Evolutionary conservation across 2,329 filamentous ascomycete species (phyloP), one percentile per base, ranked within the genome.

Genomic region (Dendryphion nanum): DNA sequence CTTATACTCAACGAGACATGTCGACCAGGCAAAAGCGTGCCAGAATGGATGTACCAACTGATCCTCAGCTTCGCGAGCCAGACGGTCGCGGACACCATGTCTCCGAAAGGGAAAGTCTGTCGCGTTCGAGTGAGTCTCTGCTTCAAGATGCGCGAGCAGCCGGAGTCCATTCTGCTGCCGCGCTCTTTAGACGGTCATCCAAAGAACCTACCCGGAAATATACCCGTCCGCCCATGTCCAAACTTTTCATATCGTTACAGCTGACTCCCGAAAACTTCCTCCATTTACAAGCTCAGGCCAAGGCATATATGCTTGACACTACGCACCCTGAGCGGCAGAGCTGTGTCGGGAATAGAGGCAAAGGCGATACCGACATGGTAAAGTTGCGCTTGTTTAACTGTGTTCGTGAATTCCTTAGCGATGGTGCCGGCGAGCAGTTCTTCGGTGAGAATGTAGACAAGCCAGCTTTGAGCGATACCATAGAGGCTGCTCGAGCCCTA

Each of bases 221-320:
- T 49, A 79, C 76, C 1, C 72, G 77, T 1, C 76, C 76, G 15
- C 74, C 77, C 4, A 78, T 79, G 67, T 77, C 75, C 28, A 78
- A 77, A 42, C 64, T 81, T 24, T 79, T 78, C 48, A 61, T 73
- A 18, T 78, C 76, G 1, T 67, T 81, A 13, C 73, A 77, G 45
- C 63, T 80, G 14, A 73, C 72, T 3, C 75, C 77, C 0, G 77
- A 79, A 53, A 74, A 74, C 42, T 80, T 79, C 44, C 53, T 80
- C 13, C 70, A 75, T 33, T 58, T 80, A 5, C 76, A 79, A 50
- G 69, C 74, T 14, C 74, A 73, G 12, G 77, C 77, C 0, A 81
- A 80, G 44, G 56, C 58, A 8, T 80, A 76, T 50, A 80, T 81
- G 77, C 67, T 80, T 4, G 70, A 78, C 47, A 62, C 72, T n/a